These are phyloP conservation scores for Phytophthora citricola DNA, from an alignment of 352 stramenopile species.

Conservation along the genomic window DNA sequence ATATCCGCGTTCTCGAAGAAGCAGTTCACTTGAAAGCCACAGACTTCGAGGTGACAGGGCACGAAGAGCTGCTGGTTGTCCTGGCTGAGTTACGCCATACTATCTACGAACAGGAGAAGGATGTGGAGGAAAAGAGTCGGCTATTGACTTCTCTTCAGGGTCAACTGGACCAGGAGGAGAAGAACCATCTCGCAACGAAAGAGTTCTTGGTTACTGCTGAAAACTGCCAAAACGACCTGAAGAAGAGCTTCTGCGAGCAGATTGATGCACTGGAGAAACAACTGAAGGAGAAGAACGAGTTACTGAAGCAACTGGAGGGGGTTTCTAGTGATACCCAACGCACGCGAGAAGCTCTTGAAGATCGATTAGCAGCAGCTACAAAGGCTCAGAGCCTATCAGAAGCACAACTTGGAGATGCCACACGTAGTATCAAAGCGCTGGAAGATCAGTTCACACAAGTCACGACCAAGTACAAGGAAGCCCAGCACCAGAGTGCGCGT, in stretches of 20 bases:
- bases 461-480: slow-evolving; percentile 29
- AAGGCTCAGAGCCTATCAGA: slow-evolving; percentile 38
- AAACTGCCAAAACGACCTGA: slow-evolving; percentile 28
- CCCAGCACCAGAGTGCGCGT: slow-evolving; percentile 3
- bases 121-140: slow-evolving; percentile 42
- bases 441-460: slow-evolving; percentile 23
- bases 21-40: slow-evolving; percentile 74
- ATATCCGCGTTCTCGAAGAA: slow-evolving; percentile 84
- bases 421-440: slow-evolving; percentile 19
- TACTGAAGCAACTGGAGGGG: slow-evolving; percentile 19
- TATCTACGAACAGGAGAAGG: slow-evolving; percentile 76
- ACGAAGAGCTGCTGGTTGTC: slow-evolving; percentile 81
- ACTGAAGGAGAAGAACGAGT: slow-evolving; percentile 33
- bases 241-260: slow-evolving; percentile 29
- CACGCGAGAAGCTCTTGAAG: slow-evolving; percentile 31
- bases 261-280: slow-evolving; percentile 40
- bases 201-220: slow-evolving; percentile 26
- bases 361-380: slow-evolving; percentile 19
- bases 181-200: slow-evolving; percentile 27
- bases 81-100: slow-evolving; percentile 80
- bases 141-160: slow-evolving; percentile 12
- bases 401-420: slow-evolving; percentile 37
- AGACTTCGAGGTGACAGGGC: slow-evolving; percentile 70
- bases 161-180: slow-evolving; percentile 37
- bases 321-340: slow-evolving; percentile 17